Base-by-base conservation (phyloP, 2,329 filamentous ascomycete species). In the Fusarium setosum region DNA sequence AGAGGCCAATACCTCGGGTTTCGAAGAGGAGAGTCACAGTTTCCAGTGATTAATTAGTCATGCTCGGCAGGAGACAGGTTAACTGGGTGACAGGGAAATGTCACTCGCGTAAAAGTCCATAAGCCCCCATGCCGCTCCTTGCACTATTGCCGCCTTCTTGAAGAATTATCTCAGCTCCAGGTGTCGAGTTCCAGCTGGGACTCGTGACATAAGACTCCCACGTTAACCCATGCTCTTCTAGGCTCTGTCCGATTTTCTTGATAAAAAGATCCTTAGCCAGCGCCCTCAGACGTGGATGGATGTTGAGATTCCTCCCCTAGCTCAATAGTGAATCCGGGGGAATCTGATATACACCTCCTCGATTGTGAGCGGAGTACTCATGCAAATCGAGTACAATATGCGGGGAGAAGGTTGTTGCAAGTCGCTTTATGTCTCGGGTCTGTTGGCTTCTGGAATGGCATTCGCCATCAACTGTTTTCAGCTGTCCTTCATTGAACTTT, bases 351-450 rank as follows among this genome's bases (percentile, higher is more conserved):
- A 26, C 35, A 2, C 60, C 61, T 1, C 60, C 60, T 9, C n/a
- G 24, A 6, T 17, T 50, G 10, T 23, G 47, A 3, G 20, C 47
- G 10, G 47, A 18, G 13, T 26, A 50, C 32, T 50, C 47, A 38
- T 24, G 61, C 61, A 64, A 60, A 2, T 64, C 61, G 0, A 64
- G 4, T 0, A 45, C 49, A 1, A 64, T 56, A 5, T 64, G 61
- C 3, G 61, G 61, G 5, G 60, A 49, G 42, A 49, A 64, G 7
- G 49, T 21, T 3, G 35, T n/a, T 1, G 60, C 3, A 4, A 48
- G 12, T 1, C 44, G 49, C 29, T 64, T 64, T 10, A 64, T 64
- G 1, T 13, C 24, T 2, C 40, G 40, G 1, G 61, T 55, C 1
- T 64, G 61, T 1, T 29, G 20, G 0, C 55, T 29, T 55, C 49